Conservation (phyloP, 345 rosid genomes). For the Moringa oleifera region DNA sequence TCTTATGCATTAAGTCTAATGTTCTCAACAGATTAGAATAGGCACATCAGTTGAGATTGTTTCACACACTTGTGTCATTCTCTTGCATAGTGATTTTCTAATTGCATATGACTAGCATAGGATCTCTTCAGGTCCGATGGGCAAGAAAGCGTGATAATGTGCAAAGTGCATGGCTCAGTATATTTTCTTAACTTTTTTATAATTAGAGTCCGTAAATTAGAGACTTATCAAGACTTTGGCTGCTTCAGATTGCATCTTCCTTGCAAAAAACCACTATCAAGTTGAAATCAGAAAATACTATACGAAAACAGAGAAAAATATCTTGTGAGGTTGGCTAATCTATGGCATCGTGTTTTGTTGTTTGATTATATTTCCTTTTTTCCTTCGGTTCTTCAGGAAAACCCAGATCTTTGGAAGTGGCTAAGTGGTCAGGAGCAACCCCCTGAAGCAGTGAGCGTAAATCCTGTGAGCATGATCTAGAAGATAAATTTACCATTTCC, state of each 20-base stretch:
- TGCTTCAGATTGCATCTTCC: no score
- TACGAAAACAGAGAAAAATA: neutral
- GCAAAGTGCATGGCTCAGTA: no score
- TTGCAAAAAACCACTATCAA: no score
- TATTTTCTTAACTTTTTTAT: no score
- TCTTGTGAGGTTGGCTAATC: neutral
- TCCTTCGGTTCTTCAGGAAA: conserved; percentile 56
- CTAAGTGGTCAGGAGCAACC: conserved; percentile 82
- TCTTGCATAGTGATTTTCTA: neutral
- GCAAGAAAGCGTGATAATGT: neutral
- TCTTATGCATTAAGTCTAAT: neutral
- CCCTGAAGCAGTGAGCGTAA: conserved; percentile 58
- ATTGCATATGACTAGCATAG: neutral
- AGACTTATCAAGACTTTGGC: neutral
- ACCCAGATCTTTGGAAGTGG: conserved; percentile 98
- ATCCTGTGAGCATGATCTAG: conserved; percentile 50
- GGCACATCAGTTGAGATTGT: neutral
- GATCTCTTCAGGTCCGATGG: neutral
- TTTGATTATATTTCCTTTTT: neutral
- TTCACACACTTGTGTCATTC: neutral
- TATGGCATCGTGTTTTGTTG: neutral
- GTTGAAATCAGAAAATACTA: neutral
- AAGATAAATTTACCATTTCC: neutral
- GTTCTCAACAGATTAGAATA: no score
- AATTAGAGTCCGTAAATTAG: no score